Conservation (phyloP, 345 rosid genomes). For the Populus deltoides region DNA sequence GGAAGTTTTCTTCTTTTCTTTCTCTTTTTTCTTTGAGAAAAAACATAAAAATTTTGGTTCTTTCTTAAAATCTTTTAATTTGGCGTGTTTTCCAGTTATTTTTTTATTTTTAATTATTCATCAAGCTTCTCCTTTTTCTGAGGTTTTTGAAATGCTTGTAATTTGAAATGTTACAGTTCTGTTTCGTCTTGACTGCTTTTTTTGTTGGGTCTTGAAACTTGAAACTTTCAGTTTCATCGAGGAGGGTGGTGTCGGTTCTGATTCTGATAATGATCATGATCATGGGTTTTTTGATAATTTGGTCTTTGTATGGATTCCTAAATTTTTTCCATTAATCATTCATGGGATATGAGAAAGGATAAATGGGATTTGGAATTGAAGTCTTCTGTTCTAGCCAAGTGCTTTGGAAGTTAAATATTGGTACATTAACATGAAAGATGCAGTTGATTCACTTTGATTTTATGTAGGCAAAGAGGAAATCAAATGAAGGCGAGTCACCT, state of each 20-base stretch:
- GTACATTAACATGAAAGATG: not conserved
- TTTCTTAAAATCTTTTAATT: too few relatives aligned
- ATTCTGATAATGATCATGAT: not conserved
- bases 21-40: not conserved
- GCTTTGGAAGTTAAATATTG: not conserved
- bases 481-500: slow-evolving; percentile 38
- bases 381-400: not conserved
- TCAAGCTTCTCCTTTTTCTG: too few relatives aligned
- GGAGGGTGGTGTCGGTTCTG: not conserved
- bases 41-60: not conserved
- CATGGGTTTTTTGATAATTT: too few relatives aligned
- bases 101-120: too few relatives aligned
- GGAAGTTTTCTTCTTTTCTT: not conserved
- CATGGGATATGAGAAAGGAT: not conserved
- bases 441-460: not conserved
- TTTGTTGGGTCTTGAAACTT: not conserved
- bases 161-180: not conserved
- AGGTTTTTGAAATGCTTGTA: not conserved
- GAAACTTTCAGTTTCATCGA: not conserved
- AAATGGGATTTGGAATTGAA: not conserved
- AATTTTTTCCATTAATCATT: not conserved
- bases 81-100: too few relatives aligned
- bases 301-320: not conserved
- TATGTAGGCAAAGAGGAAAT: slow-evolving; percentile 38
- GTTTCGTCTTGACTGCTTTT: not conserved